Conservation (phyloP, 768 basidiomycete species). For the Hortiboletus flavorubellus region DNA sequence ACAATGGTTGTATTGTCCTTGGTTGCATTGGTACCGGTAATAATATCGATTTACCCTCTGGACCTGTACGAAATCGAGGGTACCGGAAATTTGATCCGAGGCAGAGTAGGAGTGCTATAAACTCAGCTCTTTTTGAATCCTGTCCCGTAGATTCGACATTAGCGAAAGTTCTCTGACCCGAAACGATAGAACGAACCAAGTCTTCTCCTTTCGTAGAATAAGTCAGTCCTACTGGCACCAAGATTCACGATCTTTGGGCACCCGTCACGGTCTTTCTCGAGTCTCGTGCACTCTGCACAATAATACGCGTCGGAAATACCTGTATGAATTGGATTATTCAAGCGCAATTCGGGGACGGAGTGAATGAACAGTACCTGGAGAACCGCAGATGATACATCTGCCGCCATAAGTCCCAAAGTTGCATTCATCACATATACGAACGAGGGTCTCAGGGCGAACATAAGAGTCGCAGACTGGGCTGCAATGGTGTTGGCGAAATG, state of each 20-base stretch:
- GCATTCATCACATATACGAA: constrained; percentile 98
- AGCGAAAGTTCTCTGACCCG: background rate
- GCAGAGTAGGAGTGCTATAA: background rate
- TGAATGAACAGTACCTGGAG: constrained; percentile 63
- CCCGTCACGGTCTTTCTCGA: constrained; percentile 97
- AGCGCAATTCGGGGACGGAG: background rate
- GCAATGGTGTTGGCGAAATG: background rate
- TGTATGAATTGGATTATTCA: constrained; percentile 27
- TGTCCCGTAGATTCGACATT: background rate
- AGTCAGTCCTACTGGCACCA: constrained; percentile 88
- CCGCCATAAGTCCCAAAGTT: constrained; percentile 99
- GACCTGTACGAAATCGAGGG: background rate
- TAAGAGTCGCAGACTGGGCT: constrained; percentile 99
- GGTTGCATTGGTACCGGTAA: constrained; percentile 4
- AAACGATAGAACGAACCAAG: constrained; percentile 49
- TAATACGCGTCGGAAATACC: constrained; percentile 99
- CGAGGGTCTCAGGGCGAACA: constrained; percentile 96
- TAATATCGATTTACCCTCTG: background rate
- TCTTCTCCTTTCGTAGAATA: constrained; percentile 88
- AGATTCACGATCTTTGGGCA: constrained; percentile 98
- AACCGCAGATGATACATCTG: constrained; percentile 95
- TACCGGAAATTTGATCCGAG: background rate
- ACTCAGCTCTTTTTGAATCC: constrained; percentile 34
- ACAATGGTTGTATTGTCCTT: background rate
- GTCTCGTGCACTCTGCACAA: constrained; percentile 93